Conservation (phyloP, 208 protist species). For the Polymyxa betae region DNA sequence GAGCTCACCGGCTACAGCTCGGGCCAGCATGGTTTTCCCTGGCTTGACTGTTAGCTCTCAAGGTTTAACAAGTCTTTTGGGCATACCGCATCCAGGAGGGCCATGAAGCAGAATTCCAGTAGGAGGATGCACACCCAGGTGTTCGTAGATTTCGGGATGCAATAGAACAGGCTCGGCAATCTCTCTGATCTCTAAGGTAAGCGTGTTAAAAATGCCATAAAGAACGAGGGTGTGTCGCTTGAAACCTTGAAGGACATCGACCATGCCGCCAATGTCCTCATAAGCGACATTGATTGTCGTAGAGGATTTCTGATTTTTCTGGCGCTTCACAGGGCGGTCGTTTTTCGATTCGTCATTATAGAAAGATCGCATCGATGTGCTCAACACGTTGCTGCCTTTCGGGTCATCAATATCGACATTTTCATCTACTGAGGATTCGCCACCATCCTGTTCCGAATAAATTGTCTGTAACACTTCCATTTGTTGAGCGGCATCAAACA, state of each 20-base stretch:
- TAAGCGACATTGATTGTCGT: conserved; percentile 36
- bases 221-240: background rate
- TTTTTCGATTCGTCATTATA: background rate
- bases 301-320: background rate
- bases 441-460: background rate
- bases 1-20: conserved; percentile 86
- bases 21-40: conserved; percentile 88
- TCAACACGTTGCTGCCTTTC: background rate
- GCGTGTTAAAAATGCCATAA: background rate
- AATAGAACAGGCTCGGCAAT: conserved; percentile 89
- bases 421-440: background rate
- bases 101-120: conserved; percentile 93
- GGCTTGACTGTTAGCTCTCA: background rate
- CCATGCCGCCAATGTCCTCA: conserved; percentile 58
- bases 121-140: conserved; percentile 90
- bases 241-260: conserved; percentile 50
- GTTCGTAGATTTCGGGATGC: conserved; percentile 89
- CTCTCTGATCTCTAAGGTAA: conserved; percentile 84
- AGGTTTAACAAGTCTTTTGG: background rate
- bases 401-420: background rate
- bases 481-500: too few species aligned
- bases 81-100: conserved; percentile 86
- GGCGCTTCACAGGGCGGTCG: background rate
- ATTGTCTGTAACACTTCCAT: background rate
- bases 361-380: conserved; percentile 30